These are phyloP conservation scores for Zalerion maritima DNA, from an alignment of 495 filamentous ascomycete species.

Conservation along the genomic window DNA sequence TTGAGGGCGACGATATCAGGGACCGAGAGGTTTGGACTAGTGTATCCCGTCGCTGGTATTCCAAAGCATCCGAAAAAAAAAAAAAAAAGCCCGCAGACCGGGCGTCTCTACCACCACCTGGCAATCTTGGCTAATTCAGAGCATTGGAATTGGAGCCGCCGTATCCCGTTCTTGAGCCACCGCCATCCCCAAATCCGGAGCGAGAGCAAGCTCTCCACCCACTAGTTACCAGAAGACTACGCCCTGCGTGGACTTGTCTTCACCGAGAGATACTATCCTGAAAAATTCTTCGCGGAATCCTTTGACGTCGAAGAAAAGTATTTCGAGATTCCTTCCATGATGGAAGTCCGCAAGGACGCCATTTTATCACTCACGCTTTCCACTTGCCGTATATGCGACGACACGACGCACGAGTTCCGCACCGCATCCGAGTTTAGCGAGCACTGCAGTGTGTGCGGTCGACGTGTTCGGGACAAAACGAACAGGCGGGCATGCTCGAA, in stretches of 20 bases:
- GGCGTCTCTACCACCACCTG: conserved; percentile 65
- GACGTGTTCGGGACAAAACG: no score
- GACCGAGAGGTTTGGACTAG: conserved; percentile 62
- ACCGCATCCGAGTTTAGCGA: no score
- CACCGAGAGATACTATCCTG: conserved; percentile 53
- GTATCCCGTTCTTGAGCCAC: no score
- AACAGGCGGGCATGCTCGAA: no score
- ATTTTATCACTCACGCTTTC: conserved; percentile 71
- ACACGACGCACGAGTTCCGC: no score
- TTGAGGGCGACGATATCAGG: conserved; percentile 50
- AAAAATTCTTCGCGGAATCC: conserved; percentile 52
- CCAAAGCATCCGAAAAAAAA: conserved; percentile 54
- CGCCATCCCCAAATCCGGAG: no score
- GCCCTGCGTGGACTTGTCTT: conserved; percentile 62
- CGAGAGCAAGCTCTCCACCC: no score
- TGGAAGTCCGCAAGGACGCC: conserved; percentile 50
- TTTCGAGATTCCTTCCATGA: conserved; percentile 52
- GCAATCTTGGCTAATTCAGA: conserved; percentile 67
- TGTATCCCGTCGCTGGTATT: conserved; percentile 63
- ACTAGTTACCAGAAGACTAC: conserved; percentile 77
- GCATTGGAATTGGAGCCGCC: no score
- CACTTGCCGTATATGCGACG: no score
- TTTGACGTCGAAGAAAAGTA: conserved; percentile 66
- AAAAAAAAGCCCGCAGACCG: conserved; percentile 49
- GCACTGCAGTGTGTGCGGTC: no score